phyloP scores from a whole-genome alignment of 2,329 filamentous ascomycete genomes.

The Fusarium illudens region DNA sequence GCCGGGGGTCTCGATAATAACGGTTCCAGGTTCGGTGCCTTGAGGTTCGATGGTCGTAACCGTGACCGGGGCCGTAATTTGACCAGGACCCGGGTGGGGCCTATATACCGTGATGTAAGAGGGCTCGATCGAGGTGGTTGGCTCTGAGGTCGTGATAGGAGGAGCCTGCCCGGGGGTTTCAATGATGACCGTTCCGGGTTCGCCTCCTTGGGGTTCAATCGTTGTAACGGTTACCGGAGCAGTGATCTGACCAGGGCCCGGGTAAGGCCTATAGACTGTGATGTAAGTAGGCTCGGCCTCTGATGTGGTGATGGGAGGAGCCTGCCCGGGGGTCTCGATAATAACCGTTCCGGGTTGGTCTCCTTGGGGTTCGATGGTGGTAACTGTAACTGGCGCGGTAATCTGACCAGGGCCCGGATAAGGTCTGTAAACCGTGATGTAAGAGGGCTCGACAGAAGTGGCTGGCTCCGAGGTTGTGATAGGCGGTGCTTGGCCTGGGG shows the following conservation, averaged over 20 bases:
- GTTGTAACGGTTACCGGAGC: background rate
- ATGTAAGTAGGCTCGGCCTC: background rate
- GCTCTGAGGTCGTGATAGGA: background rate
- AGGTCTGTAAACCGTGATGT: background rate
- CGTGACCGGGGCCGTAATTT: background rate
- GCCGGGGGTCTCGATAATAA: constrained; percentile 5
- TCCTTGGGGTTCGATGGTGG: background rate
- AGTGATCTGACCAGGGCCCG: background rate
- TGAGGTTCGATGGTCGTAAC: background rate
- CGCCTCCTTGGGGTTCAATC: background rate
- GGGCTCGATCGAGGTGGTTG: too few relatives aligned
- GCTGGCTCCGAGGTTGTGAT: background rate
- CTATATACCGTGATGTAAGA: background rate
- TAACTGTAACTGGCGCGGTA: background rate
- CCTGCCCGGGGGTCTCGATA: background rate
- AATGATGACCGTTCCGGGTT: background rate
- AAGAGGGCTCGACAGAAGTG: background rate
- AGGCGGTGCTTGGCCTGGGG: background rate
- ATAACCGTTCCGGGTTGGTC: constrained; percentile 5
- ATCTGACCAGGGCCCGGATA: background rate
- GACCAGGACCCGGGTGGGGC: background rate
- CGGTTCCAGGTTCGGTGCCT: background rate
- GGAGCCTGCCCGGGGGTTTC: constrained; percentile 13
- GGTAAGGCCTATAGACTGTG: background rate
- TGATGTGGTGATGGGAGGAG: background rate